phyloP scores from a whole-genome alignment of 495 filamentous ascomycete genomes.

The Poronia punctata region DNA sequence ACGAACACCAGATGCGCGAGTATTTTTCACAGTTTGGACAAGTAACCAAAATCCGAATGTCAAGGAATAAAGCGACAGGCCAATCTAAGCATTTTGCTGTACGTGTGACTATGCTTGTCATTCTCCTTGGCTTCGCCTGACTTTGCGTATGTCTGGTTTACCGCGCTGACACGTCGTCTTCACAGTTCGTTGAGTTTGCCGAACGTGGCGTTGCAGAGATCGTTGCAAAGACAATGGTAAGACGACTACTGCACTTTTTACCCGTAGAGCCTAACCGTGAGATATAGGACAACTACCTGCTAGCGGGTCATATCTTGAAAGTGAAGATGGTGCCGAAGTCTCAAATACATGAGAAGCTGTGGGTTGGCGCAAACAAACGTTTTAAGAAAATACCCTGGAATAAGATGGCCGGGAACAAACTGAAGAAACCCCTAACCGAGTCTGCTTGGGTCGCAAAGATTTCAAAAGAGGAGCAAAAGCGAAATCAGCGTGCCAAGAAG shows the following conservation, averaged over 20 bases:
- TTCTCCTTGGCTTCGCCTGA: too few species aligned
- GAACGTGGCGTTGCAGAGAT: constrained; percentile 74
- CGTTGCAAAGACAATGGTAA: constrained; percentile 77
- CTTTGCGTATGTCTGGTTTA: background rate
- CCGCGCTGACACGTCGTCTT: background rate
- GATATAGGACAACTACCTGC: constrained; percentile 83
- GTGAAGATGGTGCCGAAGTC: constrained; percentile 69
- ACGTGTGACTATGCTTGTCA: constrained; percentile 2
- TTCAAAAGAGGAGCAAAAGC: constrained; percentile 58
- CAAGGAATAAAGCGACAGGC: constrained; percentile 84
- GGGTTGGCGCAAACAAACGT: constrained; percentile 78
- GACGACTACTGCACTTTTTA: background rate
- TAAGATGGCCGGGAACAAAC: constrained; percentile 64
- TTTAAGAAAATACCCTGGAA: constrained; percentile 86
- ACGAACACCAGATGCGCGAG: constrained; percentile 85
- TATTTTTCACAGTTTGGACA: constrained; percentile 96
- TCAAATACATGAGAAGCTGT: constrained; percentile 72
- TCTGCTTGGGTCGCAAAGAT: constrained; percentile 71
- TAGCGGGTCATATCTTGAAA: constrained; percentile 88
- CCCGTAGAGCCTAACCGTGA: too few species aligned
- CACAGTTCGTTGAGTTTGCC: constrained; percentile 76
- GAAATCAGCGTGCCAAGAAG: constrained; percentile 60
- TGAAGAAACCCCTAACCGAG: constrained; percentile 62
- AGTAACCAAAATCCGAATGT: constrained; percentile 71
- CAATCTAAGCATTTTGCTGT: constrained; percentile 77